phyloP scores from a whole-genome alignment of 2,329 filamentous ascomycete species.

The Alternaria panax region DNA sequence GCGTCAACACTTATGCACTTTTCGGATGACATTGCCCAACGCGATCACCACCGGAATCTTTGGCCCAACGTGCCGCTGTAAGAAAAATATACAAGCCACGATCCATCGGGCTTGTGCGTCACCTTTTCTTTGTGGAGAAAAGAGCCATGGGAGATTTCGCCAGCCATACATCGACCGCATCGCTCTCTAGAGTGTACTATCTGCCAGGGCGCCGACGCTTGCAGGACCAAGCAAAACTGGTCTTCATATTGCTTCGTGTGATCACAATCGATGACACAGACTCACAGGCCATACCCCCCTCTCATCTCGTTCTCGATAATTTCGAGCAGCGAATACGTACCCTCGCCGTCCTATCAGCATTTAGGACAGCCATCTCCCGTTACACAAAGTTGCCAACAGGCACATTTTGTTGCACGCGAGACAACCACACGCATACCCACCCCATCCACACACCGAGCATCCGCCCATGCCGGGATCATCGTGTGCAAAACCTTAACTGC shows the following conservation, averaged over 20 bases:
- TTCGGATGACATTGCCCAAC: constrained; percentile 16
- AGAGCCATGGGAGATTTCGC: neutral
- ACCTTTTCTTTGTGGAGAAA: neutral
- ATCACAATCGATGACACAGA: constrained; percentile 19
- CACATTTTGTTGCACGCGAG: constrained; percentile 11
- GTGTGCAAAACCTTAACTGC: neutral
- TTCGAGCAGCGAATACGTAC: constrained; percentile 4
- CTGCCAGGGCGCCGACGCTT: constrained; percentile 17
- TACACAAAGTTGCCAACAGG: constrained; percentile 7
- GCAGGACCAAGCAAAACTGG: constrained; percentile 25
- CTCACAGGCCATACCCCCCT: constrained; percentile 4
- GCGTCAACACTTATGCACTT: constrained; percentile 13
- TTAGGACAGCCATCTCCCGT: neutral
- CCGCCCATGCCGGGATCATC: neutral
- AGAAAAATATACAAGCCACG: neutral
- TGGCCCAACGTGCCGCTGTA: neutral
- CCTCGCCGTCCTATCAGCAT: constrained; percentile 10
- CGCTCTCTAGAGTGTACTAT: neutral
- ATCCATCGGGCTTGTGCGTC: neutral
- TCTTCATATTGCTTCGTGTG: constrained; percentile 17
- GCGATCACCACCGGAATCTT: constrained; percentile 1
- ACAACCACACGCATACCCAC: constrained; percentile 4
- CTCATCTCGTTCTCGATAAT: constrained; percentile 7
- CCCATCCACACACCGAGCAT: constrained; percentile 1
- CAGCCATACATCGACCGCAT: constrained; percentile 3